Percentiles rank a stretch among this genome's conserved stretches.
Conservation (phyloP, 768 basidiomycete species). For the Agaricus blazei region DNA sequence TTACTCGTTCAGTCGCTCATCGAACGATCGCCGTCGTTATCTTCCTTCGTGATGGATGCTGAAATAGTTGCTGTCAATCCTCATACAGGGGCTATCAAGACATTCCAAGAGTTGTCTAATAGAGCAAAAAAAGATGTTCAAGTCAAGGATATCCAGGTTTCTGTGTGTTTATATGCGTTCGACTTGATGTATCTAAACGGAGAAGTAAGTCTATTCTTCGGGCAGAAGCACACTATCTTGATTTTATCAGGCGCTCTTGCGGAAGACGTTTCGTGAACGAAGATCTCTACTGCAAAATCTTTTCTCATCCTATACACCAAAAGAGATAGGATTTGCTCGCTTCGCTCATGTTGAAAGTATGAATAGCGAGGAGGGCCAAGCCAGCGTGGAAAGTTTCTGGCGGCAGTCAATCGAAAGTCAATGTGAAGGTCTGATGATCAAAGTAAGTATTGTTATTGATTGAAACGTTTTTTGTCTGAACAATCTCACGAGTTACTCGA, state of each 20-base stretch:
- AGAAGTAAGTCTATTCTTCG: slow-evolving; percentile 42
- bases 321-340: slow-evolving; percentile 44
- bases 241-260: slow-evolving; percentile 53
- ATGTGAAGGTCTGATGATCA: slow-evolving; percentile 94
- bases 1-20: slow-evolving; percentile 52
- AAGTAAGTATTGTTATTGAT: slow-evolving; percentile 37
- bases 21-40: slow-evolving; percentile 29
- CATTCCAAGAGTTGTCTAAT: slow-evolving; percentile 86
- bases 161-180: slow-evolving; percentile 83
- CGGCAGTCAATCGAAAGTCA: slow-evolving; percentile 65
- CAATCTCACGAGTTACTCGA: slow-evolving; percentile 54
- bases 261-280: slow-evolving; percentile 64
- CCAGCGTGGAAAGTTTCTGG: slow-evolving; percentile 73
- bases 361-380: slow-evolving; percentile 57
- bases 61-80: slow-evolving; percentile 84
- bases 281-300: slow-evolving; percentile 54
- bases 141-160: slow-evolving; percentile 66
- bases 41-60: slow-evolving; percentile 77
- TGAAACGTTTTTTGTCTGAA: neutral
- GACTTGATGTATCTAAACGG: slow-evolving; percentile 86
- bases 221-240: slow-evolving; percentile 7
- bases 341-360: slow-evolving; percentile 73
- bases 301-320: slow-evolving; percentile 51
- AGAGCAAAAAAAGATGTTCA: slow-evolving; percentile 81
- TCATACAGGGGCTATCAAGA: slow-evolving; percentile 52